Evolutionary conservation across 139 green algal genomes (phyloP), one percentile per base, ranked within the genome.

Genomic region (Spirogloea muscicola): DNA sequence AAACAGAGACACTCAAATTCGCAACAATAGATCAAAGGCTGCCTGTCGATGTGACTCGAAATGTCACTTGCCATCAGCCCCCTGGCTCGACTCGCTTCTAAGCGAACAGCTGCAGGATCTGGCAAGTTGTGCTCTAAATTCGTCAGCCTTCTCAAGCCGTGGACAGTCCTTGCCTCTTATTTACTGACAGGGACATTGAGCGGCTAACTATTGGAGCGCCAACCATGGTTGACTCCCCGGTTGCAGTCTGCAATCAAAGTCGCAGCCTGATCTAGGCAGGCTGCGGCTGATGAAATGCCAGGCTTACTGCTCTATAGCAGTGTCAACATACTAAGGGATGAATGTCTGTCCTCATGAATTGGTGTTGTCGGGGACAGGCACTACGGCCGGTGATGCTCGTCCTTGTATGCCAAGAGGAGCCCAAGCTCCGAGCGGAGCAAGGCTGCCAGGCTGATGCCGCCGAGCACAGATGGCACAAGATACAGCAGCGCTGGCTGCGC

Each of bases 401-500:
- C 63, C 39, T 48, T 52, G 3, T 61, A 72, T n/a, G 31, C 39
- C 41, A 76, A 18, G 0, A 76, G 33, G 18, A 49, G 18, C 31
- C 34, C 29, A 3, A 52, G 37, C 49, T 76, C 68, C 10, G 38
- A 42, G 13, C 49, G 1, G 0, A 33, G 3, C 13, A 70, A 18
- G 16, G 68, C 68, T 29, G 39, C 51, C 10, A 33, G 38, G 6
- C 16, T 27, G 16, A 69, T 51, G 9, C 68, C 68, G 39, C 44
- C 29, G 34, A 79, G 70, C 43, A 72, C 2, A 16, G 70, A 38
- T 38, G 72, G 72, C 38, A 80, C 38, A 10, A 68, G 10, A 31
- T 64, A 68, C 38, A 68, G 59, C 38, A 49, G 38, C 25, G 2
- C 58, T 61, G 38, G 38, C 2, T 49, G 38, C 3, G 38, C 3